These are phyloP conservation scores for Camellia oleifera DNA, from an alignment of 179 eudicot genomes.

Conservation along the genomic window DNA sequence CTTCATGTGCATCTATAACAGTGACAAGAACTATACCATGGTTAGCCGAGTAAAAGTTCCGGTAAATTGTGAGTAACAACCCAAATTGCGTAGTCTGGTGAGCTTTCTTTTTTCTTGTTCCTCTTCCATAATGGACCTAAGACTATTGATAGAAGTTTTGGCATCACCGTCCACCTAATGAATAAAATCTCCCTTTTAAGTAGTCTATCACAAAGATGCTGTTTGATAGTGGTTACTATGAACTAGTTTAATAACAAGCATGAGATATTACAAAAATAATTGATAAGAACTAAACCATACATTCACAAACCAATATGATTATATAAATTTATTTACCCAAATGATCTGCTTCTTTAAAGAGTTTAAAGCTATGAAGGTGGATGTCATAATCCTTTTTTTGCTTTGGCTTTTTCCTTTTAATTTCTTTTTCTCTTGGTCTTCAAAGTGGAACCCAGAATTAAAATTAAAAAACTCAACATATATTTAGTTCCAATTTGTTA, in stretches of 20 bases:
- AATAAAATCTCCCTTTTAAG: conserved; percentile 16
- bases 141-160: conserved; percentile 55
- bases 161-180: conserved; percentile 56
- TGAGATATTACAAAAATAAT: not conserved
- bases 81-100: conserved; percentile 45
- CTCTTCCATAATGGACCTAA: conserved; percentile 71
- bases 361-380: not conserved
- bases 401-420: not conserved
- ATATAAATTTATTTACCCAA: not conserved
- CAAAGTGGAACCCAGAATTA: not conserved
- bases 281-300: not conserved
- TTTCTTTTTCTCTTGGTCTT: not conserved
- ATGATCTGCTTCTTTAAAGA: not conserved
- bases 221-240: not conserved
- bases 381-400: not conserved
- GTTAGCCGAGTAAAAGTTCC: conserved; percentile 83
- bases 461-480: too few species aligned
- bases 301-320: not conserved
- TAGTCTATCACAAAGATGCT: not conserved
- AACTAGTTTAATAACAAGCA: not conserved
- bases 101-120: conserved; percentile 69
- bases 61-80: conserved; percentile 66
- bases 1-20: conserved; percentile 4
- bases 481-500: not conserved
- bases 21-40: conserved; percentile 52